These are phyloP conservation scores for Stemphylium beticola DNA, from an alignment of 2,329 filamentous ascomycete genomes.

Conservation along the genomic window DNA sequence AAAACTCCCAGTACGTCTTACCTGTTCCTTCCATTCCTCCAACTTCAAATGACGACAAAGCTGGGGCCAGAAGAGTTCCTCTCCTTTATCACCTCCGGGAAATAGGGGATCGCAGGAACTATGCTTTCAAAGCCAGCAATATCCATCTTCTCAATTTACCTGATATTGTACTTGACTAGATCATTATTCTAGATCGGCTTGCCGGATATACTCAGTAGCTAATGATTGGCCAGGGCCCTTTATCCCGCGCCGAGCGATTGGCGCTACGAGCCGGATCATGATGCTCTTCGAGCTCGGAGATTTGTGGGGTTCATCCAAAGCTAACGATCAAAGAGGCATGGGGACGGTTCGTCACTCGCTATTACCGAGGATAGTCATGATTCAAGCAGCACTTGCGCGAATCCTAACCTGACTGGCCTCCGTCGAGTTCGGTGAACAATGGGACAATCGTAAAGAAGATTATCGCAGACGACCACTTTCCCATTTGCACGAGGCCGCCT, in stretches of 20 bases:
- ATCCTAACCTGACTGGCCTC: not conserved
- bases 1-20: not conserved
- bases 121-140: constrained; percentile 34
- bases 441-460: no score
- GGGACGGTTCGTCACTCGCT: not conserved
- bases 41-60: constrained; percentile 37
- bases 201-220: not conserved
- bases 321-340: not conserved
- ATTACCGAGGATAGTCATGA: not conserved
- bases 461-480: no score
- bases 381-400: not conserved
- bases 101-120: constrained; percentile 24
- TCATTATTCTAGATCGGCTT: not conserved
- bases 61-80: constrained; percentile 45
- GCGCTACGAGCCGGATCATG: not conserved
- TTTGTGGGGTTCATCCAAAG: not conserved
- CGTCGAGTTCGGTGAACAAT: not conserved
- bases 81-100: constrained; percentile 9
- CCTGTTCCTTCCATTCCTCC: not conserved
- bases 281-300: not conserved
- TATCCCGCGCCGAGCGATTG: not conserved
- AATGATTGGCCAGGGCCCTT: not conserved
- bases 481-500: no score
- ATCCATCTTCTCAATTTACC: constrained; percentile 34
- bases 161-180: constrained; percentile 15